phyloP scores from a whole-genome alignment of 768 basidiomycete species.

The Suillus hirtellus region DNA sequence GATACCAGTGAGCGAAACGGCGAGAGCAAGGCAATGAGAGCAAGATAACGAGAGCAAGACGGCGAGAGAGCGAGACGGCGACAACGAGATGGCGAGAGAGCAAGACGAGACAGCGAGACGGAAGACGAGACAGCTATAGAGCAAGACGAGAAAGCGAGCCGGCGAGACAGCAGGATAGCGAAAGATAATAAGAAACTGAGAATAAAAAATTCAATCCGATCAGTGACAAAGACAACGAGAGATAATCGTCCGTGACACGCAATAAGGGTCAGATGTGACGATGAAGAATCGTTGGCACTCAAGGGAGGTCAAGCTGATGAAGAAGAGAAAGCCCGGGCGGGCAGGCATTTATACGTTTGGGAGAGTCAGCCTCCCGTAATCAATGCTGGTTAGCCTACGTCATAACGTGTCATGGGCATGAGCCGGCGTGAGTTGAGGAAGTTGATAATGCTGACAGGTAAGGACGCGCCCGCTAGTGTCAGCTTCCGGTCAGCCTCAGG shows the following conservation, averaged over 20 bases:
- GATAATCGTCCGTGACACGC: slow-evolving; percentile 3
- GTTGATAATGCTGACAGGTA: background rate
- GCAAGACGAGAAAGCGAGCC: background rate
- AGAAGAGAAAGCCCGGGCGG: background rate
- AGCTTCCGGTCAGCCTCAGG: background rate
- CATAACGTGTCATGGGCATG: background rate
- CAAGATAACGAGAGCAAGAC: background rate
- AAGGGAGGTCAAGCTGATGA: slow-evolving; percentile 4
- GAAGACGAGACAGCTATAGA: background rate
- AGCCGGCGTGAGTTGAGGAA: background rate
- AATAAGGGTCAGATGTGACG: background rate
- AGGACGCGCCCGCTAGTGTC: background rate
- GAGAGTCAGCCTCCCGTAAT: background rate
- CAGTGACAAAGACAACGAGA: slow-evolving; percentile 2
- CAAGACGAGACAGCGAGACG: too few species aligned
- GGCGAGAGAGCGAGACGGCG: background rate
- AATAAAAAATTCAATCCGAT: background rate
- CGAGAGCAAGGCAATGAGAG: too few species aligned
- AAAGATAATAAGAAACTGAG: background rate
- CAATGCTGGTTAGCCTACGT: background rate
- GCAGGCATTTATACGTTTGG: background rate
- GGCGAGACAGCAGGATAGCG: background rate
- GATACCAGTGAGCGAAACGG: background rate
- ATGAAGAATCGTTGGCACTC: background rate
- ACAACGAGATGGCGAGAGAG: too few species aligned